Conservation (phyloP, 768 basidiomycete genomes). For the Lentinula edodes region DNA sequence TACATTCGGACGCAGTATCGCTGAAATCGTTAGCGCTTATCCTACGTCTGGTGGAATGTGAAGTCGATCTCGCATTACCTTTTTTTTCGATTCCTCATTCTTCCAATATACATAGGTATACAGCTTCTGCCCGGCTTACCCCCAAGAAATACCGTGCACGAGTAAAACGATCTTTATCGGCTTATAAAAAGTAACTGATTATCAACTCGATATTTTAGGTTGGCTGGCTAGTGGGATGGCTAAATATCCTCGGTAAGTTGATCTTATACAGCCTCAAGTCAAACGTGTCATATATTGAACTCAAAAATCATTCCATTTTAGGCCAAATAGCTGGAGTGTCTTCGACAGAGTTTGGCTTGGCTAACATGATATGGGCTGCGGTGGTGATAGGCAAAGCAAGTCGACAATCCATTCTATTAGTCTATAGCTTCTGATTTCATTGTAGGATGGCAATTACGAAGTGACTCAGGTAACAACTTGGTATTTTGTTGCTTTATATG, state of each 20-base stretch:
- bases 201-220: constrained; percentile 29
- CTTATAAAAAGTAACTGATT: not conserved
- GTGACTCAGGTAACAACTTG: constrained; percentile 40
- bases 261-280: not conserved
- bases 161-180: constrained; percentile 23
- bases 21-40: constrained; percentile 72
- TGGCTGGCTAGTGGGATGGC: constrained; percentile 79
- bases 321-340: constrained; percentile 83
- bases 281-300: not conserved
- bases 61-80: constrained; percentile 18
- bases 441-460: constrained; percentile 48
- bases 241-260: constrained; percentile 65
- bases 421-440: constrained; percentile 1
- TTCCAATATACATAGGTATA: constrained; percentile 43
- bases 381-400: constrained; percentile 52
- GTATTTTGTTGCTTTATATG: not conserved
- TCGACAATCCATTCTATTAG: constrained; percentile 4
- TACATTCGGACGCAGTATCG: constrained; percentile 38
- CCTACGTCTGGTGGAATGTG: constrained; percentile 71
- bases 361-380: constrained; percentile 78
- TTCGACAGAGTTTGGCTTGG: constrained; percentile 79
- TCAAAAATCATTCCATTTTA: constrained; percentile 15
- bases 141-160: constrained; percentile 60
- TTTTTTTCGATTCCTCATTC: not conserved
- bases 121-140: constrained; percentile 73